Evolutionary conservation across 1,284 basidiomycete species (phyloP), one percentile per base, ranked within the genome.

Genomic region (Baeospora myosura): DNA sequence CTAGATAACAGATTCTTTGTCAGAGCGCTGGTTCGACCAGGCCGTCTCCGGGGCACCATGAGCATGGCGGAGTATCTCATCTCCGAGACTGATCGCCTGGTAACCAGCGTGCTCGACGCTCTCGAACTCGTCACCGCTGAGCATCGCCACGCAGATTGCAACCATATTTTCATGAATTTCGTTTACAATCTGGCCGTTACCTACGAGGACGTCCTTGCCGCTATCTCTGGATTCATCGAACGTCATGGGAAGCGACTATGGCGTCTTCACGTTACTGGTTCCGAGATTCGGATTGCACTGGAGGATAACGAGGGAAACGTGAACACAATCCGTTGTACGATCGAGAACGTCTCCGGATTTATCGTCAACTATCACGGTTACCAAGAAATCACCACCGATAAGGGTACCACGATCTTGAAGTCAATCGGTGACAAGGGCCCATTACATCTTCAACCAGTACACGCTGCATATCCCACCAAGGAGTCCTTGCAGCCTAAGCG

Each of bases 311-410:
- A 95, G 52, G 92, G 93, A 50, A 93, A 93, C 55, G 82, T 90
- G 36, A 90, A 90, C 5, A 92, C 95, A 7, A 92, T 98, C 59
- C 91, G 96, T 32, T 94, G 94, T 54, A 85, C 98, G 61, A 95
- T 98, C 62, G 92, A 96, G 70, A 99, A 98, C 63, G 92, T 97
- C 40, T 96, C 94, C 31, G 95, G 95, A 36, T 98, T 98, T 69
- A 90, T 98, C 52, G 95, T 98, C 64, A 95, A 97, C 64, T 98
- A 87, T 71, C 90, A 95, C 60, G 90, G 88, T n/a, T 99, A 99
- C 71, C 93, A 98, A 65, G 96, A 99, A 69, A 91, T 98, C 54
- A 84, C 82, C 32, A 96, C 90, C 35, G 94, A 98, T 61, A 94
- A 89, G 65, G 95, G 95, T 38, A 86, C 85, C 5, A 86, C 84